These are phyloP conservation scores for Rhexocercosporidium sp. DNA, from an alignment of 2,329 filamentous ascomycete genomes.

Conservation along the genomic window DNA sequence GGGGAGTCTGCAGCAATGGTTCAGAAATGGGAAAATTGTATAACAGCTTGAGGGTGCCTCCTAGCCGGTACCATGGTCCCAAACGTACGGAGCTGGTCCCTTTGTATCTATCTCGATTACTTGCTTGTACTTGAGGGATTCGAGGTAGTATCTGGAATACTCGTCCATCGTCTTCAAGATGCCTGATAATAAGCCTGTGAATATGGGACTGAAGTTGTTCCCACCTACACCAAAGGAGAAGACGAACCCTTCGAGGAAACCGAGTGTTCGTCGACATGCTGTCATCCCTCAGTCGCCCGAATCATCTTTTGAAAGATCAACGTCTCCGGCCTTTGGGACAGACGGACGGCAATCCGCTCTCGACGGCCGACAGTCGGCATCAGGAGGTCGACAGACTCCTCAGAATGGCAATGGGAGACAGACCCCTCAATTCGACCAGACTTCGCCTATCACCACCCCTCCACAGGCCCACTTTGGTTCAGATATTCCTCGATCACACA, in stretches of 20 bases:
- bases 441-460: conserved; percentile 33
- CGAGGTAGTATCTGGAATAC: conserved; percentile 32
- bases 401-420: conserved; percentile 21
- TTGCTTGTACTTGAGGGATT: conserved; percentile 10
- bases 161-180: conserved; percentile 28
- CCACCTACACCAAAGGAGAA: conserved; percentile 41
- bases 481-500: conserved; percentile 51
- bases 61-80: conserved; percentile 12
- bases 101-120: conserved; percentile 1
- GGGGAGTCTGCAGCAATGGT: conserved; percentile 3
- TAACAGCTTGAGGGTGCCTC: conserved; percentile 15
- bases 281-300: conserved; percentile 31
- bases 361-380: conserved; percentile 29
- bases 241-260: conserved; percentile 35
- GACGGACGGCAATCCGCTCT: conserved; percentile 33
- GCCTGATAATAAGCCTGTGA: conserved; percentile 38
- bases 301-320: conserved; percentile 33
- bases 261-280: conserved; percentile 36
- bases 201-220: conserved; percentile 41
- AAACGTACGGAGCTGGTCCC: conserved; percentile 17
- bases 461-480: conserved; percentile 35
- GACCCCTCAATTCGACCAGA: conserved; percentile 25
- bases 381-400: conserved; percentile 26
- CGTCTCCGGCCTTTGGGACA: conserved; percentile 32
- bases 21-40: conserved; percentile 11